Base-by-base conservation (phyloP, 768 basidiomycete genomes). In the Agaricus bisporus region DNA sequence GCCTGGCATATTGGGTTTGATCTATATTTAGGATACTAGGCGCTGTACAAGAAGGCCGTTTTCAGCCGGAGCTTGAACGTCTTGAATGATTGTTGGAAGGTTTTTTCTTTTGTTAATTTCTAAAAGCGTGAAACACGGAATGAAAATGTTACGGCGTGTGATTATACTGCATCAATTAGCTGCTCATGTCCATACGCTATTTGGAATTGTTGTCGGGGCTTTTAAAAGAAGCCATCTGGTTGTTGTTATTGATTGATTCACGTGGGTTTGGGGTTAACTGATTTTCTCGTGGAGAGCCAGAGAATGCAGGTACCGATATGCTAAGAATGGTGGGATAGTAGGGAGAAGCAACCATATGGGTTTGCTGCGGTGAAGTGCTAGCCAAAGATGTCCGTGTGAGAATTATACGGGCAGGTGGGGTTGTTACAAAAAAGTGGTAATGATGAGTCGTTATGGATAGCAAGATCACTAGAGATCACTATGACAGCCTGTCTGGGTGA, bases 331-430 rank as follows among this genome's bases (percentile, higher is more conserved):
- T 39, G 26, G 22, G 37, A 39, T 45, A 51, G 32, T 29, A 25
- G 44, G 26, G 39, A 39, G 44, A 53, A 26, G n/a, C 29, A 17
- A 20, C 53, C 46, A 48, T 48, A 48, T 54, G 53, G 53, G 39
- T 6, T 48, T 54, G 38, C 53, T 54, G 53, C 53, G 53, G 53
- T 42, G 36, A 38, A 22, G n/a, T 39, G 51, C 35, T 44, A 44
- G 7, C 50, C 35, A 52, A 45, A 43, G 14, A 5, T 54, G 46
- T 41, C 37, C 53, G 46, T 36, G 53, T 48, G 53, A 48, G 32
- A 54, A 54, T 10, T 22, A 25, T 9, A 44, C 22, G 22, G 22
- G 32, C 32, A 32, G 32, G 45, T 48, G 45, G 53, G 28, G 53
- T 48, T 41, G 37, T 12, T 38, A 37, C 14, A 54, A 28, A 43